phyloP scores from a whole-genome alignment of 2,329 filamentous ascomycete species.

The Phaeosphaeriaceae sp. region DNA sequence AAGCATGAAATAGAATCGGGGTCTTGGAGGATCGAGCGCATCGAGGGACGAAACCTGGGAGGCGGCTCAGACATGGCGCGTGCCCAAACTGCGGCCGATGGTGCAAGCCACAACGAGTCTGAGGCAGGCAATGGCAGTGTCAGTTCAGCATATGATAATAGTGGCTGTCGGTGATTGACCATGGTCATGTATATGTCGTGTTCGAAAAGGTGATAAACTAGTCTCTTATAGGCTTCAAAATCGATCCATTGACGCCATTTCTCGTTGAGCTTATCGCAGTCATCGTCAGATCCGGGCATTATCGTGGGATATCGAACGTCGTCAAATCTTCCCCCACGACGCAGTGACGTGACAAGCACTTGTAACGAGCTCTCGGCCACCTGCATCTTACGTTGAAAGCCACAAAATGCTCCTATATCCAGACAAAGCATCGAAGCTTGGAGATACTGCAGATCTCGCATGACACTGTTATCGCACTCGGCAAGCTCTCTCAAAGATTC shows the following conservation, averaged over 20 bases:
- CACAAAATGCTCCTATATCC: slow-evolving; percentile 63
- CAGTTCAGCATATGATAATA: slow-evolving; percentile 72
- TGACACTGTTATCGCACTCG: slow-evolving; percentile 39
- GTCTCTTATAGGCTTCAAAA: slow-evolving; percentile 67
- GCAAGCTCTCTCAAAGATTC: slow-evolving; percentile 33
- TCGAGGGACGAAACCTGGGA: slow-evolving; percentile 6
- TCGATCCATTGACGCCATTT: slow-evolving; percentile 71
- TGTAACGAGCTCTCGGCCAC: slow-evolving; percentile 63
- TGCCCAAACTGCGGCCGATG: slow-evolving; percentile 66
- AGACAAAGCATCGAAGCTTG: slow-evolving; percentile 60
- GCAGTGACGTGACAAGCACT: slow-evolving; percentile 61
- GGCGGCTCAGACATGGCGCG: slow-evolving; percentile 43
- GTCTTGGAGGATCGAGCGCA: slow-evolving; percentile 18
- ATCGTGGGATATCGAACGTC: slow-evolving; percentile 60
- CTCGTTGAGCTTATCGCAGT: slow-evolving; percentile 61
- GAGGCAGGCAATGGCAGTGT: slow-evolving; percentile 69
- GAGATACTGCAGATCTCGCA: slow-evolving; percentile 57
- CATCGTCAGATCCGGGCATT: slow-evolving; percentile 56
- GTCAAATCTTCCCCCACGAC: slow-evolving; percentile 63
- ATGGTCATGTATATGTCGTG: slow-evolving; percentile 31
- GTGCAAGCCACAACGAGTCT: slow-evolving; percentile 69
- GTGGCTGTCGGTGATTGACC: slow-evolving; percentile 50
- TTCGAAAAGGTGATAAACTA: slow-evolving; percentile 29
- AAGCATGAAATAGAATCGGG: slow-evolving; percentile 60
- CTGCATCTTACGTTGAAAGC: slow-evolving; percentile 63